Evolutionary conservation across 2,329 filamentous ascomycete genomes (phyloP).

Genomic region (Ophiosphaerella herpotricha): DNA sequence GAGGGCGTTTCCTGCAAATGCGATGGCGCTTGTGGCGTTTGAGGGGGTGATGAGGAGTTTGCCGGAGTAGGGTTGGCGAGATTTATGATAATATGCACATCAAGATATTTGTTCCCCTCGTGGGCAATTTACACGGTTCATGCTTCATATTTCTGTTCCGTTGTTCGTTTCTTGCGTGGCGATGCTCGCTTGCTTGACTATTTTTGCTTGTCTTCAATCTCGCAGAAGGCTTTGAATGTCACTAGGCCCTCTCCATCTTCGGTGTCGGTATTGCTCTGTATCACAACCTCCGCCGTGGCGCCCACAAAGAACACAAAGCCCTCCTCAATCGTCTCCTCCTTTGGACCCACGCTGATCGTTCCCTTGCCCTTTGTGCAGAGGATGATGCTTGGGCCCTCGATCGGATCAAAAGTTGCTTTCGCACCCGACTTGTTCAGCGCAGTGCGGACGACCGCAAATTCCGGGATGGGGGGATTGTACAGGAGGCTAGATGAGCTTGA

Average conservation of each 20-base stretch:
- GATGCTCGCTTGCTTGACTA: constrained; percentile 14
- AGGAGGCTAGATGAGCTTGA: constrained; percentile 73
- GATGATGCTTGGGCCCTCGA: constrained; percentile 88
- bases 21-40: constrained; percentile 89
- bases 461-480: constrained; percentile 95
- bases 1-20: constrained; percentile 93
- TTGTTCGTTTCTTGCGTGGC: neutral
- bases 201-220: constrained; percentile 58
- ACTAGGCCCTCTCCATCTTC: constrained; percentile 67
- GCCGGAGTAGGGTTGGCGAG: constrained; percentile 26
- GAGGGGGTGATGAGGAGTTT: constrained; percentile 79
- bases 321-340: constrained; percentile 67
- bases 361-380: constrained; percentile 87
- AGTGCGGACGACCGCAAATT: constrained; percentile 88
- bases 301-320: constrained; percentile 69
- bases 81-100: too few relatives aligned
- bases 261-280: constrained; percentile 67
- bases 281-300: constrained; percentile 78
- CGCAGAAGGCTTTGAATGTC: constrained; percentile 93
- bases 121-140: neutral
- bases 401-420: constrained; percentile 85
- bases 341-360: constrained; percentile 82
- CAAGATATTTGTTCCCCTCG: too few relatives aligned
- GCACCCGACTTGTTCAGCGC: constrained; percentile 71
- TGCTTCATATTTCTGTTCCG: neutral